phyloP scores from a whole-genome alignment of 441 rosid species.

The Metrosideros polymorpha region DNA sequence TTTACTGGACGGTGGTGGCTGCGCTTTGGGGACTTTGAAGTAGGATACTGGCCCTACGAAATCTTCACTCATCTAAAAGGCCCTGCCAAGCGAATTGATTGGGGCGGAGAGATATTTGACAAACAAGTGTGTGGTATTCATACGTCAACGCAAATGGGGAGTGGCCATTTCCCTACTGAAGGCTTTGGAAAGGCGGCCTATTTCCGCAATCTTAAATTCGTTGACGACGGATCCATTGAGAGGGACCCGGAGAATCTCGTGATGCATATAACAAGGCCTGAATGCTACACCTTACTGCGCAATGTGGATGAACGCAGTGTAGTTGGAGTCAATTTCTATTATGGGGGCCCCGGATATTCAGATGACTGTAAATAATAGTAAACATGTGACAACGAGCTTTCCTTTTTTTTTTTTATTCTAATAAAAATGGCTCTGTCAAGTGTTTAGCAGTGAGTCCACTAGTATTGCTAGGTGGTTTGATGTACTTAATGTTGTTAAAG shows the following conservation, averaged over 20 bases:
- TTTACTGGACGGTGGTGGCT: not conserved
- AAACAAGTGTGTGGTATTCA: too few species aligned
- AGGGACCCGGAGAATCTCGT: not conserved
- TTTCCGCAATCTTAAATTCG: not conserved
- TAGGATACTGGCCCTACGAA: not conserved
- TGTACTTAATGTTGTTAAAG: not conserved
- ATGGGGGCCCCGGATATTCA: not conserved
- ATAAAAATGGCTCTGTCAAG: not conserved
- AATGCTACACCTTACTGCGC: not conserved
- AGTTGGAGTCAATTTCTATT: not conserved
- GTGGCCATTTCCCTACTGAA: not conserved
- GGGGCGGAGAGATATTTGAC: too few species aligned
- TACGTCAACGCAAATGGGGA: too few species aligned
- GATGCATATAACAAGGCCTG: not conserved
- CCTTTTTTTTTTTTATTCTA: not conserved
- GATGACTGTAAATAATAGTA: not conserved
- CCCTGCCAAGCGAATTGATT: not conserved
- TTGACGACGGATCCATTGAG: not conserved
- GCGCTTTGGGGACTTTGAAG: not conserved
- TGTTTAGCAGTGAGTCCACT: not conserved
- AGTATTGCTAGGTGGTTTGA: too few species aligned
- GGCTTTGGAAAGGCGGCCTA: not conserved
- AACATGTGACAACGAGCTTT: too few species aligned
- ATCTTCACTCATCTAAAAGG: not conserved
- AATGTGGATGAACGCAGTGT: not conserved